phyloP scores from a whole-genome alignment of 1,139 yeast species.

The Hyphopichia pseudoburtonii region DNA sequence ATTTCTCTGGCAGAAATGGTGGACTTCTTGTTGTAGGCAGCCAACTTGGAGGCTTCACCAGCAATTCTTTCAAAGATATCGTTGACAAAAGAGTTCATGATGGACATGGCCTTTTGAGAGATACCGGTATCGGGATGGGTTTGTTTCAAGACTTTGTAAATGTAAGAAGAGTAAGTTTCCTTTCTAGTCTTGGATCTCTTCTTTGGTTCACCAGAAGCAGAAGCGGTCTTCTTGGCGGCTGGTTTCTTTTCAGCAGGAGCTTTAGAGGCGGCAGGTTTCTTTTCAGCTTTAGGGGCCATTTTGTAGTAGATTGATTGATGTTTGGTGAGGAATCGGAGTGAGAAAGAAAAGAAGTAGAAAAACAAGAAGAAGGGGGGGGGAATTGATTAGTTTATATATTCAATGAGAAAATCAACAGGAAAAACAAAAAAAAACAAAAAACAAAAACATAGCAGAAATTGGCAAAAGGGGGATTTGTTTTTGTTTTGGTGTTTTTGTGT shows the following conservation, averaged over 20 bases:
- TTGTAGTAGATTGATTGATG: conserved; percentile 6
- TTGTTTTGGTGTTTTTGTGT: too few relatives aligned
- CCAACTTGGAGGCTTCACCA: conserved; percentile 90
- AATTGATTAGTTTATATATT: too few relatives aligned
- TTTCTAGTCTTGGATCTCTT: conserved; percentile 90
- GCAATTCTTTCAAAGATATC: conserved; percentile 87
- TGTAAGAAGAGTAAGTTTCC: conserved; percentile 92
- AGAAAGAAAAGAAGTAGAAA: background rate
- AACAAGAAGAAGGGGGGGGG: too few relatives aligned
- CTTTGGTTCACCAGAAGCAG: conserved; percentile 71
- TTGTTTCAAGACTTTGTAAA: conserved; percentile 90
- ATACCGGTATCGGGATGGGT: conserved; percentile 97
- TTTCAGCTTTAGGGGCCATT: conserved; percentile 91
- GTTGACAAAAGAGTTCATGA: conserved; percentile 91
- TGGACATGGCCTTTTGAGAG: conserved; percentile 93
- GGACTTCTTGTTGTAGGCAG: conserved; percentile 94
- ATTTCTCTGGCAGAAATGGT: conserved; percentile 94
- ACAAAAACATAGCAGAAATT: too few relatives aligned
- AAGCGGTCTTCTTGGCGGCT: conserved; percentile 68
- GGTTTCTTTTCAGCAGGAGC: conserved; percentile 91
- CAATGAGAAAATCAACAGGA: too few relatives aligned
- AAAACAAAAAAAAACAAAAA: too few relatives aligned
- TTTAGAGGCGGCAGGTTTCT: conserved; percentile 86
- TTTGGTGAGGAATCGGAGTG: background rate
- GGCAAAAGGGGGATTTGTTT: too few relatives aligned